Base-by-base conservation (phyloP, 2,329 filamentous ascomycete species). In the Alternaria panax region DNA sequence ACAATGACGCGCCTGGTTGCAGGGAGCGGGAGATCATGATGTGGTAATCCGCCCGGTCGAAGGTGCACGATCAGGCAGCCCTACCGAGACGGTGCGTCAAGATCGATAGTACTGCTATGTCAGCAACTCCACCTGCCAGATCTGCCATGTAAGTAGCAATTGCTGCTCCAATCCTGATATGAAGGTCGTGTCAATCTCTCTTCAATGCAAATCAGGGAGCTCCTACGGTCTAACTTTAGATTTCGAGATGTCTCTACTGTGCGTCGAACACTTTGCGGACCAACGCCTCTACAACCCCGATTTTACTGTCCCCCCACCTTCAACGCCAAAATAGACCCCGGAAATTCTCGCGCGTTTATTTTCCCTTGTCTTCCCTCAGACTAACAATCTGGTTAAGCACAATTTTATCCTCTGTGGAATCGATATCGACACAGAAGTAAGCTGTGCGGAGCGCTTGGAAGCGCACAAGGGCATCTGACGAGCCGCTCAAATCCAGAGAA, bases 381-480 rank as follows among this genome's bases (percentile, higher is more conserved):
- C 90, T 92, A 22, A 98, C 93, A 72, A 98, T 97, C 51, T 92
- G 86, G 81, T 98, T 98, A 28, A 98, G 81, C 47, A 98, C 87
- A 65, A 96, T 83, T 77, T 90, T 92, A n/a, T 92, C 91, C 40
- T 76, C 77, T 0, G 74, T 79, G 0, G 88, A 91, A 70, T 96
- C 92, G 3, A 74, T 68, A 75, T 97, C 93, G 77, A 96, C 83
- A 82, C 88, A 88, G 80, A 95, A 95, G 76, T 96, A 97, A 9
- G 90, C 94, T 43, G 94, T 91, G 25, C 94, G 86, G 84, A 97
- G 88, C 2, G 88, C 94, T 83, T 98, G 94, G 85, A 98, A 98
- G 47, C 94, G 85, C 7, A 97, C 90, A 54, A 79, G 66, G n/a
- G 74, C 70, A 59, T 80, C 78, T 11, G 75, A 77, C 1, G 70